These are phyloP conservation scores for Plectranthus barbatus DNA, from an alignment of 257 asterid genomes.

Conservation along the genomic window DNA sequence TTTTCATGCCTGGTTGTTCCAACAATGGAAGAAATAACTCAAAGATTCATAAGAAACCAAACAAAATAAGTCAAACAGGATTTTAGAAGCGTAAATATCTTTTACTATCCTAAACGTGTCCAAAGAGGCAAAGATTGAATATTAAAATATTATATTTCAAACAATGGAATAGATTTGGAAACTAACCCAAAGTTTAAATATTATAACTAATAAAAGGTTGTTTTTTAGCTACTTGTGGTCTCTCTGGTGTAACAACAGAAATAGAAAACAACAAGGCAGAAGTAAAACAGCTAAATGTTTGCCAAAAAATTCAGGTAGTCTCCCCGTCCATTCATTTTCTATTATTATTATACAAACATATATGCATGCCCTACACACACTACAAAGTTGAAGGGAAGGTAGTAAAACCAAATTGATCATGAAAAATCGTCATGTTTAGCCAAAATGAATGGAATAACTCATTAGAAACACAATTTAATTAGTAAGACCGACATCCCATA, in stretches of 20 bases:
- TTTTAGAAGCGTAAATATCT: neutral
- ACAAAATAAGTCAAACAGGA: neutral
- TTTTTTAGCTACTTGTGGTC: neutral
- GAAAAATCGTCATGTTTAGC: neutral
- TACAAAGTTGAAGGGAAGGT: neutral
- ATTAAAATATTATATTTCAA: too few relatives aligned
- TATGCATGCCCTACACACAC: neutral
- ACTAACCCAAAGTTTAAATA: neutral
- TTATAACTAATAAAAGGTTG: neutral
- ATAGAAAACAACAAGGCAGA: neutral
- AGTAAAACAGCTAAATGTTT: neutral
- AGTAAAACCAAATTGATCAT: neutral
- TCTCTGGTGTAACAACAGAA: neutral
- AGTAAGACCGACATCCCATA: neutral
- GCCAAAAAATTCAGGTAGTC: neutral
- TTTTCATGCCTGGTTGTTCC: neutral
- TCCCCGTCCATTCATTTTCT: too few relatives aligned
- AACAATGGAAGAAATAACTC: neutral
- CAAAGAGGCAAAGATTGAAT: too few relatives aligned
- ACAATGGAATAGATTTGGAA: too few relatives aligned
- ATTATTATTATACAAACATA: too few relatives aligned
- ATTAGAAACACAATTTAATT: too few relatives aligned
- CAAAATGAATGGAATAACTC: neutral
- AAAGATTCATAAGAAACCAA: neutral
- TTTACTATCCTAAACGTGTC: too few relatives aligned